phyloP scores from a whole-genome alignment of 495 filamentous ascomycete genomes.

The Neurospora sp. region DNA sequence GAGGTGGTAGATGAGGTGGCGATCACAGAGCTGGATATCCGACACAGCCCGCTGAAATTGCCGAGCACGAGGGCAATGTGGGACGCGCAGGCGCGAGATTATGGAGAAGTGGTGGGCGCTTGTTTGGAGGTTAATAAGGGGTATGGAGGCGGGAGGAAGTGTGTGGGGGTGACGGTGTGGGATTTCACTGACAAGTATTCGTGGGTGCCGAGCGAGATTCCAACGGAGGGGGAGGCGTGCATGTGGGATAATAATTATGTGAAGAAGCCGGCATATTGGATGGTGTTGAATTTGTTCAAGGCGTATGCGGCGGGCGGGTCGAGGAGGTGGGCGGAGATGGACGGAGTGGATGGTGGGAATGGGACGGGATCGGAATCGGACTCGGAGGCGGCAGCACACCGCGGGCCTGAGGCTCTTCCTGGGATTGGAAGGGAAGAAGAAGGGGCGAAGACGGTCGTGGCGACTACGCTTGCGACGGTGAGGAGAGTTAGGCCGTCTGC shows the following conservation, averaged over 20 bases:
- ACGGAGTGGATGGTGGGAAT: background rate
- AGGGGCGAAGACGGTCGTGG: background rate
- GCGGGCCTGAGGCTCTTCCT: background rate
- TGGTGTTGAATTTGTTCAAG: slow-evolving; percentile 16
- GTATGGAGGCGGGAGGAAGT: slow-evolving; percentile 20
- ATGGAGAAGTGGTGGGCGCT: slow-evolving; percentile 36
- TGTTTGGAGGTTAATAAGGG: slow-evolving; percentile 28
- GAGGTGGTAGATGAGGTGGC: slow-evolving; percentile 40
- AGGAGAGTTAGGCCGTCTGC: background rate
- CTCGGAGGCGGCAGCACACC: background rate
- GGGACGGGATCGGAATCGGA: background rate
- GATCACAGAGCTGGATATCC: slow-evolving; percentile 49
- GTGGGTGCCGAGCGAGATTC: slow-evolving; percentile 37
- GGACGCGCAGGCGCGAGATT: slow-evolving; percentile 43
- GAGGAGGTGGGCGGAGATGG: background rate
- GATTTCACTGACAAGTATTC: slow-evolving; percentile 49
- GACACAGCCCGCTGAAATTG: slow-evolving; percentile 25
- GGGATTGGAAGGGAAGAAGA: background rate
- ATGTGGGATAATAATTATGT: slow-evolving; percentile 37
- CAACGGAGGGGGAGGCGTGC: slow-evolving; percentile 39
- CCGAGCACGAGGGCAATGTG: slow-evolving; percentile 24
- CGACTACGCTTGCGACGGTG: background rate
- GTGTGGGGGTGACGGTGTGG: slow-evolving; percentile 51
- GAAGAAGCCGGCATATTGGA: slow-evolving; percentile 43
- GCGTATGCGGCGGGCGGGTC: slow-evolving; percentile 3